These are phyloP conservation scores for Globisporangium yorkense DNA, from an alignment of 352 stramenopile genomes.

Conservation along the genomic window DNA sequence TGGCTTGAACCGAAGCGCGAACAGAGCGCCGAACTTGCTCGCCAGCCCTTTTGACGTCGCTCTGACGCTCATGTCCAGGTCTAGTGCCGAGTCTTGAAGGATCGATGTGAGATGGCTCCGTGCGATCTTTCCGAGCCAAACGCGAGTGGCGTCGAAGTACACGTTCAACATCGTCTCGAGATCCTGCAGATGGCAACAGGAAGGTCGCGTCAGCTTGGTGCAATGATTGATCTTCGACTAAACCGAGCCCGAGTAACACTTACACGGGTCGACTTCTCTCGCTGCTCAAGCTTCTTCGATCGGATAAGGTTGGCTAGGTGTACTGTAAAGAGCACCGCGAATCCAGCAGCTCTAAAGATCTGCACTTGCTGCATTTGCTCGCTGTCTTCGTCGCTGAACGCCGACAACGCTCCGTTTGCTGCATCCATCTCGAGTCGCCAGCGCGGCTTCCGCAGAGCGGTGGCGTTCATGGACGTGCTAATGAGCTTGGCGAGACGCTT, in stretches of 20 bases:
- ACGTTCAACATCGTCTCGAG: constrained; percentile 54
- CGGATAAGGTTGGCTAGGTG: constrained; percentile 26
- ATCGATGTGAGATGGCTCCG: constrained; percentile 40
- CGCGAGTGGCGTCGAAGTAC: constrained; percentile 61
- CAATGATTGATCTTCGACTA: not conserved
- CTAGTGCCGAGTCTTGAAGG: constrained; percentile 40
- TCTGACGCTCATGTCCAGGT: constrained; percentile 37
- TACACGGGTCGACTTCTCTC: not conserved
- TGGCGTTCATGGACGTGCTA: constrained; percentile 20
- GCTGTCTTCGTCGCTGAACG: constrained; percentile 18
- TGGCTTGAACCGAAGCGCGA: constrained; percentile 18
- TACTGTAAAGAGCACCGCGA: constrained; percentile 21
- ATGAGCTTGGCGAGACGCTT: constrained; percentile 37
- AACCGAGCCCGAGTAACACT: not conserved
- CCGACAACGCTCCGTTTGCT: constrained; percentile 20
- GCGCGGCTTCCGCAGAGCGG: constrained; percentile 28
- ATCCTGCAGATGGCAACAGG: constrained; percentile 20
- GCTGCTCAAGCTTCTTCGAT: constrained; percentile 26
- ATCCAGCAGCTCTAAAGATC: constrained; percentile 34
- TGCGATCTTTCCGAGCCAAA: constrained; percentile 53
- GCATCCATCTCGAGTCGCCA: constrained; percentile 43
- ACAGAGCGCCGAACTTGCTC: constrained; percentile 40
- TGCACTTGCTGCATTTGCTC: constrained; percentile 25
- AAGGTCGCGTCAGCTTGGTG: not conserved
- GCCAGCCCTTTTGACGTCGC: constrained; percentile 30